phyloP scores from a whole-genome alignment of 169 alveolate species.

The Plasmodium vivax region DNA sequence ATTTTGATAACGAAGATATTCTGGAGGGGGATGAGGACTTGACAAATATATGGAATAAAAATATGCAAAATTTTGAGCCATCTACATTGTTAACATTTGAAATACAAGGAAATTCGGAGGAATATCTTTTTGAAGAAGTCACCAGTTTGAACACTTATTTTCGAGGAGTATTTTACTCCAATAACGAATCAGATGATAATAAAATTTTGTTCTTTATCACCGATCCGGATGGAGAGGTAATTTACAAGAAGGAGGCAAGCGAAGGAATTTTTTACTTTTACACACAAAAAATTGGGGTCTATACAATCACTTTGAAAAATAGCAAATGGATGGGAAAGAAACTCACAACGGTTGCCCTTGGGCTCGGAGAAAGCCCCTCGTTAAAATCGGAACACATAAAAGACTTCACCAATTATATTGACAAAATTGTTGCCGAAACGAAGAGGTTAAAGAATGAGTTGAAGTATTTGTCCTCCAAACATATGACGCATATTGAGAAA shows the following conservation, averaged over 20 bases:
- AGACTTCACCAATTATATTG: conserved; percentile 59
- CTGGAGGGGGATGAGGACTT: conserved; percentile 35
- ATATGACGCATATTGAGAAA: conserved; percentile 57
- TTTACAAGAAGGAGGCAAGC: conserved; percentile 55
- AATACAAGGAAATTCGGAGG: conserved; percentile 55
- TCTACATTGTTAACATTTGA: conserved; percentile 64
- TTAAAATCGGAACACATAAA: conserved; percentile 58
- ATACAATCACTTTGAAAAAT: conserved; percentile 51
- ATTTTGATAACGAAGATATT: conserved; percentile 15
- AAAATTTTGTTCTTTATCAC: conserved; percentile 26
- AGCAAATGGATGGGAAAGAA: conserved; percentile 56
- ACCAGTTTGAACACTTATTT: conserved; percentile 23
- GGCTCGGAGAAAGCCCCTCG: conserved; percentile 66
- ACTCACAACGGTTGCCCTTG: conserved; percentile 66
- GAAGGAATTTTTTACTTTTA: conserved; percentile 71
- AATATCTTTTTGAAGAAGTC: conserved; percentile 55
- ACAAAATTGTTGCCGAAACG: conserved; percentile 43
- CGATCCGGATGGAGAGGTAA: conserved; percentile 48
- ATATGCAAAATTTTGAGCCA: conserved; percentile 73
- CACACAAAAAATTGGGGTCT: conserved; percentile 52
- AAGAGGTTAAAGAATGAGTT: conserved; percentile 66
- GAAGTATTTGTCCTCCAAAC: conserved; percentile 70
- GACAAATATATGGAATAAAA: conserved; percentile 67
- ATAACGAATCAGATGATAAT: conserved; percentile 59
- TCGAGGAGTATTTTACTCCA: conserved; percentile 69